Evolutionary conservation across 2,329 filamentous ascomycete genomes (phyloP), one percentile per base, ranked within the genome.

Genomic region (Curvularia eragrostidis): DNA sequence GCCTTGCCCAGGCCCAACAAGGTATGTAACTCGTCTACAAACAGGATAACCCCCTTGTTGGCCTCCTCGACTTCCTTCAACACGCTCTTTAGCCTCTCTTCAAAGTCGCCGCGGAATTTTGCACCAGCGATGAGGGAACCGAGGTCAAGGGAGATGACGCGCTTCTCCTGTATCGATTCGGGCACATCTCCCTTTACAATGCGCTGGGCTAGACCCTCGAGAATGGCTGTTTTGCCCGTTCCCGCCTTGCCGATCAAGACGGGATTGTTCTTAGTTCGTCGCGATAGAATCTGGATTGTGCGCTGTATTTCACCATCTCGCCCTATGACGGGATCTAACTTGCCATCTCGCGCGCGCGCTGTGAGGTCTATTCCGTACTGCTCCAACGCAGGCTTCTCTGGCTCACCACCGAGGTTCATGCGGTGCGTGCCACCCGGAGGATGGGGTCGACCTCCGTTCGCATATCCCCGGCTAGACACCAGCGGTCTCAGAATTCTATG

Each of bases 41-140:
- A 98, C 2, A 99, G 82, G 42, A 99, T 97, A 4, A 98, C 89
- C 54, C 91, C 87, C 32, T 95, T 95, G 50, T 97, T 83, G 1
- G 94, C 91, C 63, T 96, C 88, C 76, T 96, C 87, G 10, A 97
- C 93, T 75, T 98, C 95, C 69, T 90, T 93, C 72, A 99, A 77
- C 1, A 98, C 93, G 64, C 89, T 89, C 77, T 98, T 98, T 58
- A 98, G 75, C 41, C 95, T 84, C 75, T 99, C 95, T 75, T 99
- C 95, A 58, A 99, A 98, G 69, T 99, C 95, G 48, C 95, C 95
- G 47, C 95, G 83, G 70, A 95, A 99, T 72, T 97, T 98, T 42
- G 95, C 93, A 48, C 95, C 95, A 1, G 95, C 95, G 68, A 99
- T 97, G 15, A 99, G 85, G 34, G 91, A 92, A 2, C 95, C 95